These are phyloP conservation scores for Zygoascus biomembranicola DNA, from an alignment of 805 yeast genomes.

Conservation along the genomic window DNA sequence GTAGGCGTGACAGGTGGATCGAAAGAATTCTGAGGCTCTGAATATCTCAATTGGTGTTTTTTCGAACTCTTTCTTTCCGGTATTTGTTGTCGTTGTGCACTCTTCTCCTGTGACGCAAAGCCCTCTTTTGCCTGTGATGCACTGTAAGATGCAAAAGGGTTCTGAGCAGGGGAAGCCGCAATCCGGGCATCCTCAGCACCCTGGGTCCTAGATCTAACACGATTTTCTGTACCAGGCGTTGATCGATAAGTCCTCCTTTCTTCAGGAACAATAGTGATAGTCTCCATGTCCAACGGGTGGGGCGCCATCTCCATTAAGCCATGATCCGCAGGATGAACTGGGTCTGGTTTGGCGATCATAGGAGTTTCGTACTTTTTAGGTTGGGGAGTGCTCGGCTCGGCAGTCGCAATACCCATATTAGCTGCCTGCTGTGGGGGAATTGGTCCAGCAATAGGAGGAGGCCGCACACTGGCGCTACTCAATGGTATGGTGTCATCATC, in stretches of 20 bases:
- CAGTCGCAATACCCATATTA: not conserved
- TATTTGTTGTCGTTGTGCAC: not conserved
- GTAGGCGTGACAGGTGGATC: not conserved
- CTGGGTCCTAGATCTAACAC: slow-evolving; percentile 13
- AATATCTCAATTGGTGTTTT: not conserved
- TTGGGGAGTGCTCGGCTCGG: not conserved
- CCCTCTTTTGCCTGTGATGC: not conserved
- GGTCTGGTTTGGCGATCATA: not conserved
- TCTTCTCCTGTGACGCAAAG: not conserved
- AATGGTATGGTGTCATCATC: not conserved
- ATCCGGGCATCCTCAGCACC: slow-evolving; percentile 8
- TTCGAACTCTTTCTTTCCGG: not conserved
- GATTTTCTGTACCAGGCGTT: not conserved
- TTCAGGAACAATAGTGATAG: not conserved
- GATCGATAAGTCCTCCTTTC: not conserved
- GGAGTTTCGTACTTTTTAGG: not conserved
- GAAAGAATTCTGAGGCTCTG: not conserved
- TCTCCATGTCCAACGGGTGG: not conserved
- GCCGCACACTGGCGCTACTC: not conserved
- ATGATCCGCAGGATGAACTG: slow-evolving; percentile 3
- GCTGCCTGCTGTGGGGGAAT: not conserved
- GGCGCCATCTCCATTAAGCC: slow-evolving; percentile 1
- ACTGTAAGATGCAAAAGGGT: slow-evolving; percentile 1
- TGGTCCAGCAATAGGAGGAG: not conserved
- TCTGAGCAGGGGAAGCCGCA: not conserved